Evolutionary conservation across 345 rosid genomes (phyloP), one percentile per base, ranked within the genome.

Genomic region (Syzygium aqueum): DNA sequence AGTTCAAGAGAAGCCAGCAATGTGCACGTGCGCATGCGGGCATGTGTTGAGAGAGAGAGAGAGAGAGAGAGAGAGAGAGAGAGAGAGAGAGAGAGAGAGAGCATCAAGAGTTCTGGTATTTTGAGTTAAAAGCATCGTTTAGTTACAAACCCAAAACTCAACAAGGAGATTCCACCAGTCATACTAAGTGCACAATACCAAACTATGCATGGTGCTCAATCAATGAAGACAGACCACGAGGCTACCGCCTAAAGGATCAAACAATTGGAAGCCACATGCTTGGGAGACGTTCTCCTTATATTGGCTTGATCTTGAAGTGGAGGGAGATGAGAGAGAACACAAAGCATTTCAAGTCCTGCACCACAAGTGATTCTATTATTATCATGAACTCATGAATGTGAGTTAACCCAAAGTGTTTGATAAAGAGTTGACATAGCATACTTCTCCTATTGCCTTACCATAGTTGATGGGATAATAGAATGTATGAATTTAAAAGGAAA

Each of bases 251-350:
- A 17, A 73, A 73, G 80, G 80, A 73, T 40, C 49, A 37, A 33
- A 37, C 82, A 37, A 73, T 73, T 37, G 82, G 82, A 10, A 73
- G 7, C 22, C 82, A 10, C 28, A 88, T 73, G 80, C 84, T 73
- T 33, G 40, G 37, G 25, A 53, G 25, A 59, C 84, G 52, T 40
- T 54, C 28, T 89, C 67, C 27, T 89, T 91, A 98, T 53, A 98
- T 96, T 86, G 99, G 99, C 95, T 98, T 98, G 95, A 98, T 98
- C 94, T 98, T 98, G 95, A 96, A 98, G 92, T 98, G 99, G 85
- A 96, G 99, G 19, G 99, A 96, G 92, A 98, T 98, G 89, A 98
- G 99, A 1, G 99, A 97, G 94, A 97, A 97, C 27, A 97, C 99
- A 84, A 95, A 96, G 92, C 99, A 97, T 89, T 97, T 97, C 95